Evolutionary conservation across 2,329 filamentous ascomycete genomes (phyloP), one percentile per base, ranked within the genome.

Genomic region (Thyridium curvatum): DNA sequence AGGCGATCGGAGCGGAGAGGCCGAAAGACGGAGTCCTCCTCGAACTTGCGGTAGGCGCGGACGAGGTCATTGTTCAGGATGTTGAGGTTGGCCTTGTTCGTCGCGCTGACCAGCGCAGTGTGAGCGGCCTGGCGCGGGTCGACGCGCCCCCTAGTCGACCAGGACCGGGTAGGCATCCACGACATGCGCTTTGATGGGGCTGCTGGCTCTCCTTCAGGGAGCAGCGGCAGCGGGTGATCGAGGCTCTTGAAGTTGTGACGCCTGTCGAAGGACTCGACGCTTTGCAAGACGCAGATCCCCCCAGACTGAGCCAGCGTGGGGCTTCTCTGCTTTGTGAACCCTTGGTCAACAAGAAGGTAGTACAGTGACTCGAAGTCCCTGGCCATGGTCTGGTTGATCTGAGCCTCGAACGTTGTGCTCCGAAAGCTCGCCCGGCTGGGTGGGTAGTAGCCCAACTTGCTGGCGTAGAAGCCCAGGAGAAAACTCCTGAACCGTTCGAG

Each of bases 401-500:
- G 61, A 30, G 79, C 75, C 13, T 78, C 71, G 46, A 82, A 84
- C 2, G 71, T 56, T 7, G 59, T 52, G 39, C 60, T 66, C 15
- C 62, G 58, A 2, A 51, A 44, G 30, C 69, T 61, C 17, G 63
- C 54, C 2, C 62, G 56, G 3, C 64, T 62, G 0, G 85, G 84
- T 1, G 86, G 86, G 59, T 84, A 91, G 47, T 81, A 82, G 5
- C 84, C 84, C 26, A 87, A 70, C 39, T 79, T 80, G 1, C 72
- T 68, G 1, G 77, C 66, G 52, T 88, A 90, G 50, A 79, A 83
- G 1, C 69, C 67, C 18, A 81, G 68, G 1, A 93, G 58, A 46
- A 86, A 85, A 8, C 74, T 71, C 34, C 85, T 72, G 55, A 91
- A 91, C 2, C 76, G 74, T 44, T 88, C 79, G 1, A 91, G 71